phyloP scores from a whole-genome alignment of 78 protist species.

The Guillardia theta region DNA sequence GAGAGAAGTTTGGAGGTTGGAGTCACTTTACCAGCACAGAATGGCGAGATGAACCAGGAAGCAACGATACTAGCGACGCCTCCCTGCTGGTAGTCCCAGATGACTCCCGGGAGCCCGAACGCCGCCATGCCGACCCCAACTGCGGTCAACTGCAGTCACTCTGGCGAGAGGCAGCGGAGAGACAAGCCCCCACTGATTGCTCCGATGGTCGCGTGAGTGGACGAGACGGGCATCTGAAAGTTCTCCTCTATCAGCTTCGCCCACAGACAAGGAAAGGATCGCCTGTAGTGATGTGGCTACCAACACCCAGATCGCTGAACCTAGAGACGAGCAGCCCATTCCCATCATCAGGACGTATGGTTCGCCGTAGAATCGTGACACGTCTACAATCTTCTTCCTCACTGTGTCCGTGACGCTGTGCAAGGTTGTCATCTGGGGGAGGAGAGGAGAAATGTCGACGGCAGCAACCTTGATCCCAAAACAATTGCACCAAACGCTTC shows the following conservation, averaged over 20 bases:
- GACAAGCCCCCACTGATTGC: constrained; percentile 61
- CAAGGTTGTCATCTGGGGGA: background rate
- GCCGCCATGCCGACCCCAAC: constrained; percentile 38
- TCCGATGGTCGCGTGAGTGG: constrained; percentile 65
- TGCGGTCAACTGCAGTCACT: too few relatives aligned
- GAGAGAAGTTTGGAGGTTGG: too few relatives aligned
- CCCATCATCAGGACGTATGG: constrained; percentile 41
- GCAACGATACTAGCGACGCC: constrained; percentile 22
- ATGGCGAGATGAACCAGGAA: constrained; percentile 57
- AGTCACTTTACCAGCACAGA: constrained; percentile 49
- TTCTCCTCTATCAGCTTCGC: constrained; percentile 28
- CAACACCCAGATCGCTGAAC: background rate
- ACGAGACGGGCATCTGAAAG: constrained; percentile 58
- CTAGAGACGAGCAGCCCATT: background rate
- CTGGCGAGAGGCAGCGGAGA: too few relatives aligned
- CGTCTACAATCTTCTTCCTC: background rate
- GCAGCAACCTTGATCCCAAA: background rate
- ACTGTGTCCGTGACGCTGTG: constrained; percentile 10
- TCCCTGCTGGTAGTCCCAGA: background rate
- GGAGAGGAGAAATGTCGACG: background rate
- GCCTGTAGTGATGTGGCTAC: background rate
- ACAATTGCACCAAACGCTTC: constrained; percentile 55
- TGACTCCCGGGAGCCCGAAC: constrained; percentile 35
- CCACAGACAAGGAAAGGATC: background rate
- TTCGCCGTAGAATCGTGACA: background rate